phyloP scores from a whole-genome alignment of 305 asterid species.

The Solanum aculeatissimum region DNA sequence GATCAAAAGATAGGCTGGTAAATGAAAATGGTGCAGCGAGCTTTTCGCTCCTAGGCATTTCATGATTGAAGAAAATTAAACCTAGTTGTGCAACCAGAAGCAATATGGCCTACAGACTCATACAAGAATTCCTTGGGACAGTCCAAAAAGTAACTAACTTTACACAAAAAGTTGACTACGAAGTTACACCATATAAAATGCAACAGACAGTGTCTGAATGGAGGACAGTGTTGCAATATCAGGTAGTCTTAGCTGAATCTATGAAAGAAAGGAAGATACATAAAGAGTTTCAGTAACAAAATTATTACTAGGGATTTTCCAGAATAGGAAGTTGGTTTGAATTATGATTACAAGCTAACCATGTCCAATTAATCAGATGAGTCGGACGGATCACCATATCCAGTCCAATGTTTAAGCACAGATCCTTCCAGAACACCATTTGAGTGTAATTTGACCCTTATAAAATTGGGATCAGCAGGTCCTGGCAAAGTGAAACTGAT shows the following conservation, averaged over 20 bases:
- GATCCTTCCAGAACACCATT: neutral
- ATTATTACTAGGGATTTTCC: neutral
- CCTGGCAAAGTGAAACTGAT: neutral
- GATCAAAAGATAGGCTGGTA: neutral
- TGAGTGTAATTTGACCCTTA: neutral
- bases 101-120: neutral
- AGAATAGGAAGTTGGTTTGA: neutral
- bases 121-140: neutral
- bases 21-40: neutral
- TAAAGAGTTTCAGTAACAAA: neutral
- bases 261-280: neutral
- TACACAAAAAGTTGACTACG: neutral
- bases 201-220: neutral
- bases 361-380: neutral
- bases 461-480: neutral
- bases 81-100: neutral
- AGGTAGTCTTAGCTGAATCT: neutral
- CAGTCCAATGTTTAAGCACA: neutral
- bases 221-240: neutral
- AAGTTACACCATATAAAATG: neutral
- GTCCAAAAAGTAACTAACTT: neutral
- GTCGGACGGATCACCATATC: neutral
- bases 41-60: neutral
- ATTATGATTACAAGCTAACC: neutral
- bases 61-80: neutral